Base-by-base conservation (phyloP, 1,139 yeast species). In the Suhomyces bribrorum region DNA sequence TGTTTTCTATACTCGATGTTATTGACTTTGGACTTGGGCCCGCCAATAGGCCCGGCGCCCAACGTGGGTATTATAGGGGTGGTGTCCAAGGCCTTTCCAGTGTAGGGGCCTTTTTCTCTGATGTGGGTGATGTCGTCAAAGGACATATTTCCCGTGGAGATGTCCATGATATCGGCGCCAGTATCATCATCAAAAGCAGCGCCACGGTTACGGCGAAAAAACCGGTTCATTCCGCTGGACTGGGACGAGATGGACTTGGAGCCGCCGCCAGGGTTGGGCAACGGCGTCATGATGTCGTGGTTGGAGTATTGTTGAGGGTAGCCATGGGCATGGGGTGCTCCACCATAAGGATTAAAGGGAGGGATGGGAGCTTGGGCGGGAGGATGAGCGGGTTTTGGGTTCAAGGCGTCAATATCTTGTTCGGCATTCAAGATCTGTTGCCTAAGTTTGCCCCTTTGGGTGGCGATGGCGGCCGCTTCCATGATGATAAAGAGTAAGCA, bases 21-120 rank as follows among this genome's bases (percentile, higher is more conserved):
- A 46, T 64, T 71, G 53, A 64, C 52, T 28, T 57, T 56, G 27
- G 60, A 54, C 5, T 20, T n/a, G 8, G 9, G 52, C 48, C 37
- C 37, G 2, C 36, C 39, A n/a, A 40, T 25, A 6, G 49, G 46
- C 11, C 23, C 23, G 8, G 51, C 41, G 0, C 73, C 69, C 9
- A 84, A 40, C 0, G 87, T 82, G 7, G 94, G 94, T 29, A 85
- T 84, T 46, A 83, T 79, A 4, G 92, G 90, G 0, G 87, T 74
- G 0, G 89, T 74, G 49, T 82, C 88, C 38, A 66, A 57, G 15
- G 63, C 49, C 25, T 59, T 57, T 13, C 63, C 54, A 7, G 63
- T 56, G 53, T 82, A 82, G 14, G 72, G 78, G 4, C 87, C 88
- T 30, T 81, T 69, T 47, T 81, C 86, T 38, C 84, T 67, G 2